Evolutionary conservation across 306 rosid genomes (phyloP).

Genomic region (Begonia masoniana): DNA sequence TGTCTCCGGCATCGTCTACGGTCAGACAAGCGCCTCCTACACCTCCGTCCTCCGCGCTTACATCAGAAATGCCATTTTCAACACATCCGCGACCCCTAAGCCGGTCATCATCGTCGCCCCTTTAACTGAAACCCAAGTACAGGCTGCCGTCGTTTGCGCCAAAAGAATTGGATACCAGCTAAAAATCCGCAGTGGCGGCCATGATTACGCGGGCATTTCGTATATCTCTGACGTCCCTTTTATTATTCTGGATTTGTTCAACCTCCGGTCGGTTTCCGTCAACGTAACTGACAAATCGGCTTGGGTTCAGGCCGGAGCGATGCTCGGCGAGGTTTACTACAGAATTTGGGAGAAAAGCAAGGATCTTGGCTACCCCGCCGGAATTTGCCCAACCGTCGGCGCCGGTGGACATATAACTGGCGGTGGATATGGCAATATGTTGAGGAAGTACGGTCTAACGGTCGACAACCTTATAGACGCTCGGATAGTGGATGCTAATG

Average conservation of each 20-base stretch:
- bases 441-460: slow-evolving; percentile 48
- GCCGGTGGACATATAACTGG: slow-evolving; percentile 9
- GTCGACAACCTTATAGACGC: slow-evolving; percentile 22
- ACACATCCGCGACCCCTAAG: slow-evolving; percentile 50
- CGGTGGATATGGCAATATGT: slow-evolving; percentile 11
- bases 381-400: slow-evolving; percentile 13
- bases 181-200: slow-evolving; percentile 74
- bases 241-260: slow-evolving; percentile 13
- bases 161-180: slow-evolving; percentile 29
- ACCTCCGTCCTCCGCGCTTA: slow-evolving; percentile 51
- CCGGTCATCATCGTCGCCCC: slow-evolving; percentile 59
- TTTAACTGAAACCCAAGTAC: slow-evolving; percentile 31
- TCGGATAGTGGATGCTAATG: slow-evolving; percentile 10
- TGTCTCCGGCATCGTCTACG: neutral
- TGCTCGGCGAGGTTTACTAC: slow-evolving; percentile 12
- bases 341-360: slow-evolving; percentile 10
- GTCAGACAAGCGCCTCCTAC: slow-evolving; percentile 14
- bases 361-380: slow-evolving; percentile 14
- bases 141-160: slow-evolving; percentile 43
- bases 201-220: neutral
- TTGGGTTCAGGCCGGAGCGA: slow-evolving; percentile 12
- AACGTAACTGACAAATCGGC: slow-evolving; percentile 5
- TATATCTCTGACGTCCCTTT: slow-evolving; percentile 7
- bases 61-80: slow-evolving; percentile 64
- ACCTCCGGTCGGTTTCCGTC: slow-evolving; percentile 8